Conservation (phyloP, 257 asterid species). For the Solanum appendiculatum region DNA sequence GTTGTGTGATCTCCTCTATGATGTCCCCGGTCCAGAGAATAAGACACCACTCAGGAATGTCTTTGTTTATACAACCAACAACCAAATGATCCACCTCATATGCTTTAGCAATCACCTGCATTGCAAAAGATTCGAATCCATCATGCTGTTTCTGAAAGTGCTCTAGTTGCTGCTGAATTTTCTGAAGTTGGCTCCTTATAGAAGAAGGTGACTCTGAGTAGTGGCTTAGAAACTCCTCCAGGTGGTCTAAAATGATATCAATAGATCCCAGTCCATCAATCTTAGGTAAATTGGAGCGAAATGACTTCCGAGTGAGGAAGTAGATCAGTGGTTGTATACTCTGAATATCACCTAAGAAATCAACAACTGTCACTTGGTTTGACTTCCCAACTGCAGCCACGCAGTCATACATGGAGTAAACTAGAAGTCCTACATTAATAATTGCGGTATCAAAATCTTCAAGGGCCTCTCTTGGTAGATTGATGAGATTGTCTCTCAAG, state of each 20-base stretch:
- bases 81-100: slow-evolving; percentile 11
- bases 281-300: neutral
- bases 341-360: neutral
- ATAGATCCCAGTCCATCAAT: neutral
- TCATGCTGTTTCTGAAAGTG: neutral
- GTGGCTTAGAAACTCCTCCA: neutral
- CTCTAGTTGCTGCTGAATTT: neutral
- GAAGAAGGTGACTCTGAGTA: neutral
- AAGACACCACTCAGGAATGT: slow-evolving; percentile 2
- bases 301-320: neutral
- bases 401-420: neutral
- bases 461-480: neutral
- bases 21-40: neutral
- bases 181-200: neutral
- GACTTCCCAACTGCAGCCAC: neutral
- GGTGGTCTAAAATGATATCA: neutral
- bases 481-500: neutral
- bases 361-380: neutral
- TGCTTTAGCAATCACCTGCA: neutral
- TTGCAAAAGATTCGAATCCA: neutral
- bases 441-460: neutral
- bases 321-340: neutral
- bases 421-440: neutral
- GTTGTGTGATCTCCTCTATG: neutral
- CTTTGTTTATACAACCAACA: neutral